Percentiles rank a stretch among this genome's conserved stretches.
Conservation (phyloP, 345 rosid genomes). For the Melastoma malabathricum region DNA sequence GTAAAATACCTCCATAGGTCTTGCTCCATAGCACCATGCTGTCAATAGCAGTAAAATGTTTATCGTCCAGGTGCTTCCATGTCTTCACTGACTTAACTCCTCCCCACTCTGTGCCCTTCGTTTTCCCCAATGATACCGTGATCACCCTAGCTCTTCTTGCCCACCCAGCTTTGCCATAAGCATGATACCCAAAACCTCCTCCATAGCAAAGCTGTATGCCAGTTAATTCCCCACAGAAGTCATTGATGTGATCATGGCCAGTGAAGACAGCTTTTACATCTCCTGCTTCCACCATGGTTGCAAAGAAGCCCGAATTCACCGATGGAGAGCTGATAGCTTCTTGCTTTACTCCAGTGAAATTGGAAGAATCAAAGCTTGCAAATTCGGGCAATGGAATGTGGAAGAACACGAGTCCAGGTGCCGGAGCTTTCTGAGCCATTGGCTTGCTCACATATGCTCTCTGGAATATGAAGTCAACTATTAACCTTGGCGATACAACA, state of each 20-base stretch:
- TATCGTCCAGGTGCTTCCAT: slow-evolving; percentile 91
- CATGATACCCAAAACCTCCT: slow-evolving; percentile 94
- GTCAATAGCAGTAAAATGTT: slow-evolving; percentile 41
- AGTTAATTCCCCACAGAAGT: slow-evolving; percentile 55
- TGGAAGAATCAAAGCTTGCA: slow-evolving; percentile 35
- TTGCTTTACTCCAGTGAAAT: slow-evolving; percentile 57
- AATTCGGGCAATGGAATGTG: slow-evolving; percentile 93
- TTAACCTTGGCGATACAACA: no score
- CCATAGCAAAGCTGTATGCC: slow-evolving; percentile 85
- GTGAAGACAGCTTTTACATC: slow-evolving; percentile 79
- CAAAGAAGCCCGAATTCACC: slow-evolving; percentile 83
- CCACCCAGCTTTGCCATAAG: slow-evolving; percentile 90
- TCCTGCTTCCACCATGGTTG: slow-evolving; percentile 61
- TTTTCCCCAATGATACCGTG: slow-evolving; percentile 54
- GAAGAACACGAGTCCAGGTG: slow-evolving; percentile 80
- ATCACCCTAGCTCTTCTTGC: slow-evolving; percentile 73
- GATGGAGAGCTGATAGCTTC: slow-evolving; percentile 56
- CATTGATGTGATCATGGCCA: slow-evolving; percentile 84
- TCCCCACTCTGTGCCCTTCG: slow-evolving; percentile 48
- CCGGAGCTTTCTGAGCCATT: slow-evolving; percentile 37
- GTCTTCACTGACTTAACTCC: slow-evolving; percentile 63
- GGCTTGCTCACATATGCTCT: slow-evolving; percentile 47
- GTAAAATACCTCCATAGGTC: slow-evolving; percentile 26
- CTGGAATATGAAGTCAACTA: slow-evolving; percentile 17
- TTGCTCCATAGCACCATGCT: slow-evolving; percentile 69